Evolutionary conservation across 2,329 filamentous ascomycete species (phyloP), one percentile per base, ranked within the genome.

Genomic region (Stagonosporopsis chrysanthemi): DNA sequence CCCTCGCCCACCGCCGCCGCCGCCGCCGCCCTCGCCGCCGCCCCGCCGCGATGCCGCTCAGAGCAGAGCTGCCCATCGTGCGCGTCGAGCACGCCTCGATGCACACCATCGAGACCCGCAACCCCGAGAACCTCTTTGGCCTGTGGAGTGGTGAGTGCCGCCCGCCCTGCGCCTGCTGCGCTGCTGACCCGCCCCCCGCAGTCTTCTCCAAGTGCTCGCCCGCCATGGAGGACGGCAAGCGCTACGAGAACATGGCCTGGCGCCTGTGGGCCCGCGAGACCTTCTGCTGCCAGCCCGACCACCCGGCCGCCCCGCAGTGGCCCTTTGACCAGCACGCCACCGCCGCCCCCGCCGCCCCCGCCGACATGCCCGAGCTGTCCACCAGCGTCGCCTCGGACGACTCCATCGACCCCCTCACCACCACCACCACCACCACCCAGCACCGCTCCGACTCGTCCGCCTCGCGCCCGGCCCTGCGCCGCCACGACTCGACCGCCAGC

Each of bases 141-240:
- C 96, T 98, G 86, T 97, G 93, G 92, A 94, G 92, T 77, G 91
- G 92, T 96, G 80, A 85, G 90, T 84, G 42, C 56, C 47, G 19
- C 57, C 51, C 46, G n/a, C 14, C n/a, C 24, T 14, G 15, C n/a
- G 33, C 11, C 28, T 44, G 42, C 31, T n/a, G 31, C 50, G 46
- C 58, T 44, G 42, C 71, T 77, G 67, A 75, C 64, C 44, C 43
- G 15, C 58, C 38, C 46, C 51, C 11, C 29, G 39, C 73, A 95
- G 92, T 98, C 59, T 97, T 98, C 75, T 94, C 92, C 48, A 91
- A 92, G 79, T 97, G 94, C 78, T 92, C 92, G 73, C 91, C 95
- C 72, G 95, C 93, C 49, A 89, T 98, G 75, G 91, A 97, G 75
- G 90, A 98, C 78, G 95, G 95, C 55, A 88, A 91, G 73, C 85